Evolutionary conservation across 768 basidiomycete genomes (phyloP).

Genomic region (Plicaturopsis crispa): DNA sequence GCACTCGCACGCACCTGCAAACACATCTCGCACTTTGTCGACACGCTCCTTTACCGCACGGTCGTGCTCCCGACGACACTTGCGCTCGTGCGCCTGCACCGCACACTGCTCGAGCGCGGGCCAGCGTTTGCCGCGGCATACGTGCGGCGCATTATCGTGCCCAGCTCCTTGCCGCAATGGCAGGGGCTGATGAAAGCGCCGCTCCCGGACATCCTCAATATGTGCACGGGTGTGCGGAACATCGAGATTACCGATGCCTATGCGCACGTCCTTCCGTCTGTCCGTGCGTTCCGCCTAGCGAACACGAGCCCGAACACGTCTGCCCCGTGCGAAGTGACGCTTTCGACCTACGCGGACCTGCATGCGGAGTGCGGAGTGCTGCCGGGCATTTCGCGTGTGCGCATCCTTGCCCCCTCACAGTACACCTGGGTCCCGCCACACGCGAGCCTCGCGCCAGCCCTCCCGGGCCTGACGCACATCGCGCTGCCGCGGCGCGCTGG

Average conservation of each 20-base stretch:
- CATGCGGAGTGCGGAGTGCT: too few relatives aligned
- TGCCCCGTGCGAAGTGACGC: too few relatives aligned
- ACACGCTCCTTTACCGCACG: constrained; percentile 29
- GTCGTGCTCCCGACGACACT: constrained; percentile 26
- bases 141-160: constrained; percentile 30
- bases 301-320: too few relatives aligned
- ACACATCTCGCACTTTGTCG: constrained; percentile 22
- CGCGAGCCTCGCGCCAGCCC: constrained; percentile 8
- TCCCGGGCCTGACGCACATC: constrained; percentile 30
- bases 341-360: too few relatives aligned
- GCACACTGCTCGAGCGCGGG: constrained; percentile 22
- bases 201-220: constrained; percentile 20
- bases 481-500: constrained; percentile 30
- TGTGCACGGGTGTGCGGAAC: constrained; percentile 25
- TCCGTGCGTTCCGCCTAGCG: too few relatives aligned
- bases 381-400: too few relatives aligned
- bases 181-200: constrained; percentile 9
- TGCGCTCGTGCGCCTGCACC: constrained; percentile 25
- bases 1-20: constrained; percentile 12
- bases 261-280: constrained; percentile 24
- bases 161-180: constrained; percentile 16
- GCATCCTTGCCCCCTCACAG: too few relatives aligned
- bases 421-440: too few relatives aligned
- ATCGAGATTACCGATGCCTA: constrained; percentile 22
- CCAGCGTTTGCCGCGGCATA: constrained; percentile 19